phyloP scores from a whole-genome alignment of 1,284 basidiomycete genomes.

The Cutaneotrichosporon arboriforme region DNA sequence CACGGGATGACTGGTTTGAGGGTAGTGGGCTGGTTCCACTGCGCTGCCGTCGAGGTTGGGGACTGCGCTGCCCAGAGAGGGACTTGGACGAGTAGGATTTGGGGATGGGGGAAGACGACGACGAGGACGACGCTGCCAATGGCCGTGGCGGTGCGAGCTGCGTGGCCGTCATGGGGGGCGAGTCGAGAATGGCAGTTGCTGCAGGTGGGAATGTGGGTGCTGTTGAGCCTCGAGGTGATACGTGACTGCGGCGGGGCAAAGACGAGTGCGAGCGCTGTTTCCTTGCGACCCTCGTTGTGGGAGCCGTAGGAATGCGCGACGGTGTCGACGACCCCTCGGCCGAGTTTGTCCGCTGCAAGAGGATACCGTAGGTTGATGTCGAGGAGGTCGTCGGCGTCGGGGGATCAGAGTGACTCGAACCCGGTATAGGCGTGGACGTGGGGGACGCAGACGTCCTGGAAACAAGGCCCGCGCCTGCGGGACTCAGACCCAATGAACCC shows the following conservation, averaged over 20 bases:
- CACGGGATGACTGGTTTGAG: not conserved
- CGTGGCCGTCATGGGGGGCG: not conserved
- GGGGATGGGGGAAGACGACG: not conserved
- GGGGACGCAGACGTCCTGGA: too few species aligned
- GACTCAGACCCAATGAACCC: too few species aligned
- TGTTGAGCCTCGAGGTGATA: not conserved
- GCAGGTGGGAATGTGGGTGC: too few species aligned
- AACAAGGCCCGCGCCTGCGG: too few species aligned
- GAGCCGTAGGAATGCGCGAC: too few species aligned
- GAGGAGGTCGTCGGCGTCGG: not conserved
- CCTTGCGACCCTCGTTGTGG: not conserved
- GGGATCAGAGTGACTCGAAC: too few species aligned
- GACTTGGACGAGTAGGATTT: not conserved
- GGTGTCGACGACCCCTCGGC: not conserved
- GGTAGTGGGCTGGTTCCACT: not conserved
- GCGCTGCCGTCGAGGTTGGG: not conserved
- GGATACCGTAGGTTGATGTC: not conserved
- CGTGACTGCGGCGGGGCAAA: conserved; percentile 1
- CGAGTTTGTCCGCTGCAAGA: not conserved
- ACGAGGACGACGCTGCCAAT: too few species aligned
- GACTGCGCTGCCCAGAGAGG: not conserved
- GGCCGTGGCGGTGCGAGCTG: not conserved
- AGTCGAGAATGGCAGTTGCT: not conserved
- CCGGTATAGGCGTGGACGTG: too few species aligned
- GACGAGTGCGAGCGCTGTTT: conserved; percentile 10